Evolutionary conservation across 306 rosid species (phyloP), one percentile per base, ranked within the genome.

Genomic region (Cucurbita pepo): DNA sequence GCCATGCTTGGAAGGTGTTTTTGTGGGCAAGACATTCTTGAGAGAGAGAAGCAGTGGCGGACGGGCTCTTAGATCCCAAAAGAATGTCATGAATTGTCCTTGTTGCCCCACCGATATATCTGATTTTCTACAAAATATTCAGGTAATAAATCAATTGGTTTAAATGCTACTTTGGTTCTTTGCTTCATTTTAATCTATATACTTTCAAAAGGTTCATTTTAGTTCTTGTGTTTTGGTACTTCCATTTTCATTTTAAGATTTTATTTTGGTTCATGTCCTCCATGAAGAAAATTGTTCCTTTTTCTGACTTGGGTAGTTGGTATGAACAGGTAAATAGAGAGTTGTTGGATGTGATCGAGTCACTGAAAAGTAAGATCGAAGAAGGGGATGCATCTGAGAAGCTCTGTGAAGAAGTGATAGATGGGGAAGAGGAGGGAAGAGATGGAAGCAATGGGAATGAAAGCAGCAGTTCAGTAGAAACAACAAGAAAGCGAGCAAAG

Each of bases 61-160:
- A 36, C 79, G 89, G 44, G 16, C 82, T 8, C 82, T 92, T n/a
- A 81, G 95, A 19, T 45, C 89, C 18, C 95, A 86, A 70, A 92
- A 84, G 82, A 86, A 73, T 69, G 50, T 92, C 44, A 83, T 85
- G 95, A 83, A 53, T 60, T 92, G 96, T 75, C 95, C 96, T 14
- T 77, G 88, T 22, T 90, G 96, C 61, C 63, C 88, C 14, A 73
- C 14, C 0, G 93, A 92, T 57, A 88, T 88, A 8, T 82, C 96
- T 78, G 92, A 88, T 4, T 92, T 83, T 78, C 91, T 90, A 72
- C 90, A 88, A 56, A 88, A 84, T 62, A 86, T 81, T 14, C 92
- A 92, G 95, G 97, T 91, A 44, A 43, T 3, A 1, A n/a, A 19
- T 25, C 30, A 21, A 21, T 25, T 25, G 30, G 30, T 25, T 25